These are phyloP conservation scores for Solanum tarijense DNA, from an alignment of 257 asterid genomes.

Conservation along the genomic window DNA sequence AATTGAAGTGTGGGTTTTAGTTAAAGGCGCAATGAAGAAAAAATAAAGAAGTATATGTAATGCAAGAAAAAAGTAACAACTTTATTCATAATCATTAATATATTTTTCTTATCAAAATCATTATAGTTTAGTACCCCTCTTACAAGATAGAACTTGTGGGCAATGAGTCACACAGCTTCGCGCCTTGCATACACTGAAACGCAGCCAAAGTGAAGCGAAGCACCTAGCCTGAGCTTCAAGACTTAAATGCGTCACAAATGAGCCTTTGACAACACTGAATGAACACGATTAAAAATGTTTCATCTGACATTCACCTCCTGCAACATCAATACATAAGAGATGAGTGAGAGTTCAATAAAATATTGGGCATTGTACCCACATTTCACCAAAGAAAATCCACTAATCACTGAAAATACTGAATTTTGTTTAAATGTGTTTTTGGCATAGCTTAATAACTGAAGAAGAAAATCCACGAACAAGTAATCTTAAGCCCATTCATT, in stretches of 20 bases:
- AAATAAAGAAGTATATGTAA: neutral
- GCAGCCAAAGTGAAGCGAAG: neutral
- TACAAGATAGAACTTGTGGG: neutral
- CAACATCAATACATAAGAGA: neutral
- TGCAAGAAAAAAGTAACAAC: neutral
- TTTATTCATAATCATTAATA: too few relatives aligned
- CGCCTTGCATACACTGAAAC: neutral
- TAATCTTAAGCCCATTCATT: neutral
- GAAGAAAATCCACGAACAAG: neutral
- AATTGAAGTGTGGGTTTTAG: neutral
- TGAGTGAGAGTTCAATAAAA: neutral
- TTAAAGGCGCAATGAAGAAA: neutral
- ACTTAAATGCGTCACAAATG: neutral
- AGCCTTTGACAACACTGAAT: neutral
- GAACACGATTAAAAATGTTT: neutral
- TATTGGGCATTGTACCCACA: neutral
- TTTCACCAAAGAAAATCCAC: neutral
- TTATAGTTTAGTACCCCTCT: neutral
- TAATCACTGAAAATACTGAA: neutral
- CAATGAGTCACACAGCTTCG: neutral
- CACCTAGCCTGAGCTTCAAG: neutral
- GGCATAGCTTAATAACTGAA: neutral
- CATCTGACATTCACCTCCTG: neutral
- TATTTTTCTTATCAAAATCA: neutral
- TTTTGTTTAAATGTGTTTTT: neutral